Percentiles rank a stretch among this genome's conserved stretches.
These are phyloP conservation scores for Biscogniauxia mediterranea DNA, from an alignment of 2,329 filamentous ascomycete genomes.

Conservation along the genomic window DNA sequence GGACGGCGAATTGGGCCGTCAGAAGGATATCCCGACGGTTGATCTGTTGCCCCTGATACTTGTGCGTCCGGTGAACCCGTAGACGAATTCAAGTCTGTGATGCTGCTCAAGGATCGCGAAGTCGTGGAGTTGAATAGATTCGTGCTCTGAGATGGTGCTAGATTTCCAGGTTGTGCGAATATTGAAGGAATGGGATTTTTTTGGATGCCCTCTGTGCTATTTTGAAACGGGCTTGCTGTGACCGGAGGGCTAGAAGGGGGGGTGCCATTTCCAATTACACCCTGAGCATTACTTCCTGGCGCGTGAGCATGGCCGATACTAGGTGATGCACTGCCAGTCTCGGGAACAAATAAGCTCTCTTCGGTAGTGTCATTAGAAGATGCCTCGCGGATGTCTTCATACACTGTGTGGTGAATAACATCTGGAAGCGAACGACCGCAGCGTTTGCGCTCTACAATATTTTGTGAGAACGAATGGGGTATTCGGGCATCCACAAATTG, in stretches of 20 bases:
- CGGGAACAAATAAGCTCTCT: slow-evolving; percentile 30
- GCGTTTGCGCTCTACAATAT: slow-evolving; percentile 60
- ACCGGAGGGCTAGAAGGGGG: slow-evolving; percentile 7
- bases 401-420: slow-evolving; percentile 56
- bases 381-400: slow-evolving; percentile 25
- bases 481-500: slow-evolving; percentile 49
- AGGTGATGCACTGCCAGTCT: slow-evolving; percentile 10
- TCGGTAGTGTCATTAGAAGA: slow-evolving; percentile 5
- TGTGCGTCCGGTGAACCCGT: background rate
- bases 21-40: background rate
- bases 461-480: slow-evolving; percentile 54
- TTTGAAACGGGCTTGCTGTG: slow-evolving; percentile 2
- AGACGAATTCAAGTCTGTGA: background rate
- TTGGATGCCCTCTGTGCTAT: slow-evolving; percentile 3
- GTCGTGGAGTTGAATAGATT: background rate
- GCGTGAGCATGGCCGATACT: slow-evolving; percentile 1
- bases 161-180: background rate
- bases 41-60: background rate
- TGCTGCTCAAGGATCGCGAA: background rate
- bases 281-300: slow-evolving; percentile 14
- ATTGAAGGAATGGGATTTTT: background rate
- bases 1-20: background rate
- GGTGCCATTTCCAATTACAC: slow-evolving; percentile 7
- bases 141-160: background rate
- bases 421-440: slow-evolving; percentile 49